Conservation (phyloP, 768 basidiomycete species). For the Fomitopsis pulvina region DNA sequence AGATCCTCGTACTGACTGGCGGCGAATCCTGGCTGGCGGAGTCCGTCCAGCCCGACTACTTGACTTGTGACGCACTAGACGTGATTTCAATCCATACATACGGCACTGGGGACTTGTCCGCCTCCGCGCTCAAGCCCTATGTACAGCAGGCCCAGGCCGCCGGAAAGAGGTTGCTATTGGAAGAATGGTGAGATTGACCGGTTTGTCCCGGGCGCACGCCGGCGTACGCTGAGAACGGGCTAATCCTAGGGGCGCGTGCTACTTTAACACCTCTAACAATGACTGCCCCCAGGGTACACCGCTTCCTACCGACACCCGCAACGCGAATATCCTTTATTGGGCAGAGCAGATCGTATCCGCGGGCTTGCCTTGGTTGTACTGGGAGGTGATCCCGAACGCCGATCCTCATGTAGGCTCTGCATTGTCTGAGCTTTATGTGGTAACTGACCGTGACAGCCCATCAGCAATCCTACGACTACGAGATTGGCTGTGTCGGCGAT, state of each 20-base stretch:
- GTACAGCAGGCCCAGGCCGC: constrained; percentile 26
- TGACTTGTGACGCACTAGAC: constrained; percentile 24
- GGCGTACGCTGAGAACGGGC: too few relatives aligned
- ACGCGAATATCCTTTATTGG: constrained; percentile 27
- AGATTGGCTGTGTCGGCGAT: constrained; percentile 16
- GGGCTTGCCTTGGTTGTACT: constrained; percentile 32
- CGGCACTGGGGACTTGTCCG: constrained; percentile 24
- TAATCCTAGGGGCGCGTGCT: constrained; percentile 23
- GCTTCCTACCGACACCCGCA: constrained; percentile 22
- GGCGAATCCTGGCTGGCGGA: constrained; percentile 23
- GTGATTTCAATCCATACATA: constrained; percentile 33
- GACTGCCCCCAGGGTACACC: constrained; percentile 20
- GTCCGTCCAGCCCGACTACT: constrained; percentile 19
- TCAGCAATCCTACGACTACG: constrained; percentile 11
- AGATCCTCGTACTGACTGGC: constrained; percentile 25
- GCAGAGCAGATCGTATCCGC: constrained; percentile 27
- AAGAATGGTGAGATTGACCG: constrained; percentile 25
- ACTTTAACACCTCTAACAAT: constrained; percentile 20
- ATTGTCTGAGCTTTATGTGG: too few relatives aligned
- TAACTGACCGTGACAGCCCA: constrained; percentile 2
- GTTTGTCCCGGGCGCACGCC: not conserved
- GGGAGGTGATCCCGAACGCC: constrained; percentile 30
- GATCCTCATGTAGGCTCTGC: constrained; percentile 26
- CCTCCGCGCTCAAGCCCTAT: constrained; percentile 16
- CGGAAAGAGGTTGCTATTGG: constrained; percentile 30